Percentiles rank a stretch among this genome's conserved stretches.
phyloP scores from a whole-genome alignment of 306 rosid genomes.

The Vigna angularis region DNA sequence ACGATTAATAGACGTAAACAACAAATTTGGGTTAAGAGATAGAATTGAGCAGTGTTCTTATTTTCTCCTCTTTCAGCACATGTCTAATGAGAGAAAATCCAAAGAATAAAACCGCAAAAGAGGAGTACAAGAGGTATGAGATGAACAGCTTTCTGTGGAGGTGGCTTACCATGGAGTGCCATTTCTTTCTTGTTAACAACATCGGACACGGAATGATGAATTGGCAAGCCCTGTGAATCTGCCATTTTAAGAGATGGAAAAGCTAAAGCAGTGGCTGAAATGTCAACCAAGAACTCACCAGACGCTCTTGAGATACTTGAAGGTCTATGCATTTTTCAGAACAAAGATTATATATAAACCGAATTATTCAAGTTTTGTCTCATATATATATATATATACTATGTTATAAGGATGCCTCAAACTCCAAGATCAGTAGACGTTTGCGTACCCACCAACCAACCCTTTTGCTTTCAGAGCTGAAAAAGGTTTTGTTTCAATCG shows the following conservation, averaged over 20 bases:
- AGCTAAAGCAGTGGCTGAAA: slow-evolving; percentile 38
- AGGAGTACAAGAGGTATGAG: slow-evolving; percentile 68
- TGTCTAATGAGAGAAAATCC: slow-evolving; percentile 66
- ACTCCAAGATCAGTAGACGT: neutral
- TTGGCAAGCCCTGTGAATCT: slow-evolving; percentile 55
- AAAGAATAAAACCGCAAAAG: slow-evolving; percentile 73
- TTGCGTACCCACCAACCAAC: neutral
- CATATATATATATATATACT: neutral
- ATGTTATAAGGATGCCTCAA: neutral
- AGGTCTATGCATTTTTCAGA: slow-evolving; percentile 46
- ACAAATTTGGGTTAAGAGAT: neutral
- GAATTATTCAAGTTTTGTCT: neutral
- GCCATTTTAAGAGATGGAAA: slow-evolving; percentile 46
- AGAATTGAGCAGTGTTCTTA: neutral
- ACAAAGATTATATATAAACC: neutral
- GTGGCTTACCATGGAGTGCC: slow-evolving; percentile 36
- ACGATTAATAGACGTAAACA: too few relatives aligned
- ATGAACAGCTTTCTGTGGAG: slow-evolving; percentile 65
- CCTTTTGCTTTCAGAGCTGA: slow-evolving; percentile 31
- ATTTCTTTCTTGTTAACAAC: slow-evolving; percentile 56
- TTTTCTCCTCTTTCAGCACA: neutral
- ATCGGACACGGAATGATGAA: slow-evolving; percentile 44
- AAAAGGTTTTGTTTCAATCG: neutral
- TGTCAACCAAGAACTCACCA: slow-evolving; percentile 39
- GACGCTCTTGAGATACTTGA: slow-evolving; percentile 31